These are phyloP conservation scores for Aspergillus calidoustus DNA, from an alignment of 2,329 filamentous ascomycete genomes.

Conservation along the genomic window DNA sequence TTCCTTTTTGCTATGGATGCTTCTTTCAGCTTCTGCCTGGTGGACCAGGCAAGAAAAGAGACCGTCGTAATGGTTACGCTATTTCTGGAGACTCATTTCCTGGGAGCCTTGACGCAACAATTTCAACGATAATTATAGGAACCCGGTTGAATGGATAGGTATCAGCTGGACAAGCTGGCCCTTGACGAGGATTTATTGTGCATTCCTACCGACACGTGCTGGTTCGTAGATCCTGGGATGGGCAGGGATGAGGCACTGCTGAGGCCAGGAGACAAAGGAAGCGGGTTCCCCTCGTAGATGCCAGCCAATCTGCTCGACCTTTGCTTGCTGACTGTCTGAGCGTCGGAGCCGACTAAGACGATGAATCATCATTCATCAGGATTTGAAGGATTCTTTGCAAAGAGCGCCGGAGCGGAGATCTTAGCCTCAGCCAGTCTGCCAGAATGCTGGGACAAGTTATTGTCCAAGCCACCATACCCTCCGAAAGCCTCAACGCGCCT, in stretches of 20 bases:
- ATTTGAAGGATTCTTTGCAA: constrained; percentile 3
- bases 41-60: neutral
- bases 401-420: constrained; percentile 26
- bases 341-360: constrained; percentile 16
- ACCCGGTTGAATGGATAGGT: constrained; percentile 2
- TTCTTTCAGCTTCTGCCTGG: constrained; percentile 12
- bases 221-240: constrained; percentile 26
- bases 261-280: constrained; percentile 4
- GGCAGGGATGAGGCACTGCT: constrained; percentile 9
- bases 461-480: constrained; percentile 22
- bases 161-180: constrained; percentile 4
- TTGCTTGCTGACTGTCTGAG: constrained; percentile 12
- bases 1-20: neutral
- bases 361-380: constrained; percentile 22
- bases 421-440: constrained; percentile 24
- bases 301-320: neutral
- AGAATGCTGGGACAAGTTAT: constrained; percentile 25
- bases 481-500: constrained; percentile 8
- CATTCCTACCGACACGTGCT: constrained; percentile 27
- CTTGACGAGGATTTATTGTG: constrained; percentile 1
- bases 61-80: neutral
- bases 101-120: neutral
- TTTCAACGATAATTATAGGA: neutral
- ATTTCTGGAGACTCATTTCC: neutral
- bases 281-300: neutral